Percentiles rank a stretch among this genome's conserved stretches.
Conservation (phyloP, 2,329 filamentous ascomycete species). For the Mariannaea elegans region DNA sequence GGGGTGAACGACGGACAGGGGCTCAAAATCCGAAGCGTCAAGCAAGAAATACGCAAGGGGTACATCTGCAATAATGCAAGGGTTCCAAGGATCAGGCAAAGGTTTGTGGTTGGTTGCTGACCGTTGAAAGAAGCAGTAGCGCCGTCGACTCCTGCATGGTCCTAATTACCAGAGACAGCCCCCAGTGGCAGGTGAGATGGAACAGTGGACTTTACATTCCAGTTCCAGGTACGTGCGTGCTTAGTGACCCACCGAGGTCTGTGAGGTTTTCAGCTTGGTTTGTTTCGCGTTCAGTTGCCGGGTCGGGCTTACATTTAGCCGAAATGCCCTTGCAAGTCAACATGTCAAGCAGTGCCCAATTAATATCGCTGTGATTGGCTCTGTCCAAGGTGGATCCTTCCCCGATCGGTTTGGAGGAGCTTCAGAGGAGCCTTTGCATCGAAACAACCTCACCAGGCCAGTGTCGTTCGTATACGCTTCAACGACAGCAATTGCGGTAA, state of each 20-base stretch:
- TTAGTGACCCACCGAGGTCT: background rate
- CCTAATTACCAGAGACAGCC: constrained; percentile 2
- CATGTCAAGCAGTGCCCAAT: no score
- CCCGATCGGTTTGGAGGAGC: background rate
- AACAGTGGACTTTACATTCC: no score
- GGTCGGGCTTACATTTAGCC: constrained; percentile 1
- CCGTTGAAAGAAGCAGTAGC: constrained; percentile 1
- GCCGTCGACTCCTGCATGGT: constrained; percentile 10
- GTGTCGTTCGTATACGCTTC: background rate
- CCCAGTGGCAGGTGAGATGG: background rate
- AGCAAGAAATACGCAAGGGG: constrained; percentile 14
- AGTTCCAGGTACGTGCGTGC: background rate
- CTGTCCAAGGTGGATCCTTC: background rate
- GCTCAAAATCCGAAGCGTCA: background rate
- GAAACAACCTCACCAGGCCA: background rate
- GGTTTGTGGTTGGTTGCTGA: constrained; percentile 6
- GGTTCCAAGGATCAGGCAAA: constrained; percentile 3
- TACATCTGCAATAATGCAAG: no score
- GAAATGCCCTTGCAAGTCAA: background rate
- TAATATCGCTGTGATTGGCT: background rate
- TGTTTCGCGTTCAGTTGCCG: constrained; percentile 11
- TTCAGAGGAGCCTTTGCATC: no score
- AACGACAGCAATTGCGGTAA: background rate
- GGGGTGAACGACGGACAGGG: constrained; percentile 1
- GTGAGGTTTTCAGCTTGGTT: background rate